phyloP scores from a whole-genome alignment of 192 early-diverging fungal genomes.

The Backusella macrospora region DNA sequence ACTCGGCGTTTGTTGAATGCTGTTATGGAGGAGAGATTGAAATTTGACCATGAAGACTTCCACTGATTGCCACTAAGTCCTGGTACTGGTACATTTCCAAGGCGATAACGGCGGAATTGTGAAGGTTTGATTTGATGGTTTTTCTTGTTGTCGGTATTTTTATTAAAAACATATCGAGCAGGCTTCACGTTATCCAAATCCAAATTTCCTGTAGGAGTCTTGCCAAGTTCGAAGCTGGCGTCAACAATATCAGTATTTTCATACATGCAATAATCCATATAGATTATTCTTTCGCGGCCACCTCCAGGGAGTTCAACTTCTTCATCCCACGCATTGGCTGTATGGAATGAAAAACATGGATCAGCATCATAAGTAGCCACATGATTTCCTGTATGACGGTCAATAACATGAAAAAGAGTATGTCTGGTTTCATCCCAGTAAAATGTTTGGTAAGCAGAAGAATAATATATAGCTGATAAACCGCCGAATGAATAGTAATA shows the following conservation, averaged over 20 bases:
- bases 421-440: constrained; percentile 46
- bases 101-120: constrained; percentile 37
- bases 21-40: neutral
- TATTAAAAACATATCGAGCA: constrained; percentile 25
- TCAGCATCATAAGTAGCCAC: constrained; percentile 49
- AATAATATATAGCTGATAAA: constrained; percentile 45
- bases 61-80: neutral
- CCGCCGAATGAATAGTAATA: constrained; percentile 46
- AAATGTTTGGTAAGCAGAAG: constrained; percentile 45
- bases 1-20: constrained; percentile 30
- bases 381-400: constrained; percentile 42
- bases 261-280: constrained; percentile 39
- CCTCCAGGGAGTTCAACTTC: constrained; percentile 31
- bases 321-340: constrained; percentile 53
- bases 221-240: constrained; percentile 41
- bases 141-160: constrained; percentile 25
- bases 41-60: neutral
- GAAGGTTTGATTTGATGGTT: constrained; percentile 32
- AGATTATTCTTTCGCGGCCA: constrained; percentile 26
- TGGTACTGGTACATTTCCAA: constrained; percentile 31
- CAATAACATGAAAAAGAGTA: constrained; percentile 49
- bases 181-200: constrained; percentile 31
- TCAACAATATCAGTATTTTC: constrained; percentile 44
- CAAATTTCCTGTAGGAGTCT: constrained; percentile 5
- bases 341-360: constrained; percentile 50